Evolutionary conservation across 2,329 filamentous ascomycete species (phyloP), one percentile per base, ranked within the genome.

Genomic region (Nemania sp.): DNA sequence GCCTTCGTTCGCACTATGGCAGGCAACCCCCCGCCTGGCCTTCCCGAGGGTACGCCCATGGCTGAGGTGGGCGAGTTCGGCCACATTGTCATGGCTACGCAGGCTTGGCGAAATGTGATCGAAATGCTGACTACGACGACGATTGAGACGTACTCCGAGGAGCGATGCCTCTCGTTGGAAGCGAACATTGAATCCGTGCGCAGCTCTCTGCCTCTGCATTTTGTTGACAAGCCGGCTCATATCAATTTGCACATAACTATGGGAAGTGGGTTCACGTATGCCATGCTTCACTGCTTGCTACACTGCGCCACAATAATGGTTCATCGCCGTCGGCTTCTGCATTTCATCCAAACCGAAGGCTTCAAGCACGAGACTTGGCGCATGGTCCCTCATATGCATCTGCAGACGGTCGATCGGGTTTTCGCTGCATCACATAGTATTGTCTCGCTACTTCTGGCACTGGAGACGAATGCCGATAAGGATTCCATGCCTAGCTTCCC

Each of bases 181-280:
- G 80, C 78, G 26, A 86, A 87, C 63, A 88, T 89, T 66, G 86
- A 89, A 38, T 78, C 80, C 8, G 84, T 89, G 11, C 85, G 87
- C 35, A 81, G 80, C 68, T 84, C 84, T 1, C 77, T 89, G 52
- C 87, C 87, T 1, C 84, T 87, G 80, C 87, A 89, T 76, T 88
- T 87, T 64, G 82, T 87, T 69, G 87, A 89, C 74, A 89, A 89
- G 78, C 85, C 86, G 0, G 86, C 85, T 45, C 87, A 89, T 78
- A 87, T 89, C 75, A 87, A 85, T 73, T 80, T 89, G 5, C 87
- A 89, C 77, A 88, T 89, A 74, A 89, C 87, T 22, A 89, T 89
- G 87, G 87, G 87, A 41, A 88, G 87, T 52, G 87, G 87, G 63
- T 87, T 86, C 73, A 89, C 86, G 0, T 89, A 87, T 74, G 87